phyloP scores from a whole-genome alignment of 306 rosid species.

The Gastrolobium villosum region DNA sequence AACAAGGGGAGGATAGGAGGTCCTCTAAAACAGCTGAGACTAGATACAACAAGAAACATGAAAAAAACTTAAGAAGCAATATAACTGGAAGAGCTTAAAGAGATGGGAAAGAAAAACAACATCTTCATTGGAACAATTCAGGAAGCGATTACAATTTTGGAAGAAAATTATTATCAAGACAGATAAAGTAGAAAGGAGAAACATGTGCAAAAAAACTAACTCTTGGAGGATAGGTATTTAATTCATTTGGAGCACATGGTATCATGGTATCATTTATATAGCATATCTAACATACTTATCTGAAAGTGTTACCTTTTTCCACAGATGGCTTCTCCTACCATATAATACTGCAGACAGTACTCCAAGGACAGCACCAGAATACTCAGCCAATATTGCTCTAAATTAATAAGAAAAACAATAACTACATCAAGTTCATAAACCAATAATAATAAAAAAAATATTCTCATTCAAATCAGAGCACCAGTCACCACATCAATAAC shows the following conservation, averaged over 20 bases:
- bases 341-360: conserved; percentile 90
- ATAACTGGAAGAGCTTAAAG: conserved; percentile 1
- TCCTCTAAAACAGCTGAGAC: conserved; percentile 27
- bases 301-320: conserved; percentile 83
- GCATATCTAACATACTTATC: conserved; percentile 32
- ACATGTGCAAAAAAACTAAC: neutral
- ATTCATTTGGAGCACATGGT: conserved; percentile 22
- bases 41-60: conserved; percentile 19
- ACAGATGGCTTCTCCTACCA: conserved; percentile 78
- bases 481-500: conserved; percentile 33
- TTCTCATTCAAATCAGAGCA: conserved; percentile 34
- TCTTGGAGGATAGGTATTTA: conserved; percentile 19
- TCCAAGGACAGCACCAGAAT: conserved; percentile 98
- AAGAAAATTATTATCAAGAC: conserved; percentile 12
- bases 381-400: conserved; percentile 96
- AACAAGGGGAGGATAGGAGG: conserved; percentile 10
- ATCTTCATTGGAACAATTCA: conserved; percentile 33
- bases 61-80: conserved; percentile 23
- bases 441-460: neutral
- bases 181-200: conserved; percentile 34
- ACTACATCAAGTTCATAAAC: conserved; percentile 31
- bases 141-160: neutral
- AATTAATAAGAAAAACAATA: conserved; percentile 42
- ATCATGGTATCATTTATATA: neutral
- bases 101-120: conserved; percentile 8